Conservation (phyloP, 495 filamentous ascomycete species). For the Coniosporium apollinis region DNA sequence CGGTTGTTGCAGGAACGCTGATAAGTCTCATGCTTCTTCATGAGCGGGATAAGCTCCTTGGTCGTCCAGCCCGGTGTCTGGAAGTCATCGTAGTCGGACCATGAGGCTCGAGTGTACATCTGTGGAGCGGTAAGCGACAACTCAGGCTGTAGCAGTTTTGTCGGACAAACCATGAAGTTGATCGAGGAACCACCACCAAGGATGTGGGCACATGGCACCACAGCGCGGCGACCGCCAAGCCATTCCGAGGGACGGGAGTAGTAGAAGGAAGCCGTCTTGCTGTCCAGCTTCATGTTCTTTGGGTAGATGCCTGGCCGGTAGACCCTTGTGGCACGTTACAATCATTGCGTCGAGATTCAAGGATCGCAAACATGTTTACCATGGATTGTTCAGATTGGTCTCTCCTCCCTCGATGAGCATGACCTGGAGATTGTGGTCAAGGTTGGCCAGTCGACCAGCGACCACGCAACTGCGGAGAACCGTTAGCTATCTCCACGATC, state of each 20-base stretch:
- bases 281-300: constrained; percentile 67
- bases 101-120: constrained; percentile 78
- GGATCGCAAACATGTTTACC: constrained; percentile 25
- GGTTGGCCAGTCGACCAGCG: constrained; percentile 60
- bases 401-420: constrained; percentile 66
- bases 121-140: constrained; percentile 13
- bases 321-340: too few relatives aligned
- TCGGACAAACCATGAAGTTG: constrained; percentile 32
- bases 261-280: constrained; percentile 76
- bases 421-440: constrained; percentile 67
- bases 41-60: constrained; percentile 59
- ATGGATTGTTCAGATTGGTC: constrained; percentile 69
- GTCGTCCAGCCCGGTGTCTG: constrained; percentile 68
- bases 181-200: constrained; percentile 51
- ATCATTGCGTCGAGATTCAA: too few relatives aligned
- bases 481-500: neutral
- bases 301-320: constrained; percentile 66
- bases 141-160: too few relatives aligned
- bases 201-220: constrained; percentile 66
- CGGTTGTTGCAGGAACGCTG: constrained; percentile 56
- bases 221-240: constrained; percentile 50
- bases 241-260: constrained; percentile 58
- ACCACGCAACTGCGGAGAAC: constrained; percentile 34
- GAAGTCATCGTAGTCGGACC: constrained; percentile 74
- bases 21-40: constrained; percentile 73